phyloP scores from a whole-genome alignment of 2,329 filamentous ascomycete genomes.

The Sporothrix pallida region DNA sequence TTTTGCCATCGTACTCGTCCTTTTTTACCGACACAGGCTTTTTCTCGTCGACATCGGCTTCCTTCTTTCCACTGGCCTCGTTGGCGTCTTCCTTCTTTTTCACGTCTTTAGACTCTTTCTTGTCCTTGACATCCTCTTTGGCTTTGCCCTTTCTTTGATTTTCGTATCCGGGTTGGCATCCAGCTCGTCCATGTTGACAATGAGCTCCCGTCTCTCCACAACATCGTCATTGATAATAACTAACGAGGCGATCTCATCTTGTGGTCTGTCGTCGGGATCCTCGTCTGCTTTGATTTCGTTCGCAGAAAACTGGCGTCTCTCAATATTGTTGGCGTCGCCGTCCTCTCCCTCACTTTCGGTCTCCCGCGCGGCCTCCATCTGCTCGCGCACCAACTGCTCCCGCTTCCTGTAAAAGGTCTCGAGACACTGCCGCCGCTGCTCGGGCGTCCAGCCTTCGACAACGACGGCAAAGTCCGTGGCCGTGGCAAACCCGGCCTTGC shows the following conservation, averaged over 20 bases:
- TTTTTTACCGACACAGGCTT: neutral
- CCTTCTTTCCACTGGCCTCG: neutral
- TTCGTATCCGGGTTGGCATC: neutral
- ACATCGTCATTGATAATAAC: slow-evolving; percentile 29
- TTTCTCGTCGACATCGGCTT: neutral
- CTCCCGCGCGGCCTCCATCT: slow-evolving; percentile 30
- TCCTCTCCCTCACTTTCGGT: slow-evolving; percentile 32
- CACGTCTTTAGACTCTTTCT: neutral
- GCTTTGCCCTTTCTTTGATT: neutral
- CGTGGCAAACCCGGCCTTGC: slow-evolving; percentile 74
- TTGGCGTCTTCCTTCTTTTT: neutral
- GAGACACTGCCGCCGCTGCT: slow-evolving; percentile 76
- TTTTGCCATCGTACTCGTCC: neutral
- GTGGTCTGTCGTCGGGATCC: neutral
- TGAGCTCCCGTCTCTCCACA: slow-evolving; percentile 23
- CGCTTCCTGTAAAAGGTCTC: slow-evolving; percentile 79
- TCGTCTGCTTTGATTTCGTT: neutral
- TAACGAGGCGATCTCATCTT: neutral
- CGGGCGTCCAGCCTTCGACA: slow-evolving; percentile 89
- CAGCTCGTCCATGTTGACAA: neutral
- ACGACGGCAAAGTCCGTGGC: slow-evolving; percentile 85
- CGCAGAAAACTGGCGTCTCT: no score
- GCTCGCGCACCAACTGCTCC: slow-evolving; percentile 54
- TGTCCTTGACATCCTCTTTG: neutral
- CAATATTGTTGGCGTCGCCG: slow-evolving; percentile 13